Conservation (phyloP, 2,329 filamentous ascomycete genomes). For the Clarireedia hainanense region DNA sequence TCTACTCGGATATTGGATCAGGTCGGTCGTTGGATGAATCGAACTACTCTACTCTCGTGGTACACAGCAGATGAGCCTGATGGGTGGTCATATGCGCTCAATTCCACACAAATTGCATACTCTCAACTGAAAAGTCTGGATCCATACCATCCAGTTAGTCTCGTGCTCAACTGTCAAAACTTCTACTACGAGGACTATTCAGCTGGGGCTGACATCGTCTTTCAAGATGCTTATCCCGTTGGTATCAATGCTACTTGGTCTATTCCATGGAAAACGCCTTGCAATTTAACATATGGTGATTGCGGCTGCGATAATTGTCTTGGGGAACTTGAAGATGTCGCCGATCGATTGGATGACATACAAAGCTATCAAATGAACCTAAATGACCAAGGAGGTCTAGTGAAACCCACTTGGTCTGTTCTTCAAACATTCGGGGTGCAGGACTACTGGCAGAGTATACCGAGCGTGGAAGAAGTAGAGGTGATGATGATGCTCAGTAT, state of each 20-base stretch:
- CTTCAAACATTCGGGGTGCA: constrained; percentile 42
- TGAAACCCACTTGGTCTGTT: constrained; percentile 41
- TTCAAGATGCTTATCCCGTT: constrained; percentile 43
- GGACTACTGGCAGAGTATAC: constrained; percentile 36
- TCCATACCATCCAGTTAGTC: constrained; percentile 44
- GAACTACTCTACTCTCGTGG: constrained; percentile 39
- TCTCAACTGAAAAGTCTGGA: constrained; percentile 37
- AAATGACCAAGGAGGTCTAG: constrained; percentile 17
- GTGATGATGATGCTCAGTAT: constrained; percentile 40
- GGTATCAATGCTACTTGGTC: constrained; percentile 39
- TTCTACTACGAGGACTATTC: constrained; percentile 44
- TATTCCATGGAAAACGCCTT: constrained; percentile 36
- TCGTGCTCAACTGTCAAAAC: constrained; percentile 44
- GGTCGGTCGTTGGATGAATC: constrained; percentile 23
- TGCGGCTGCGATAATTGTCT: constrained; percentile 43
- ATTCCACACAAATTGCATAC: constrained; percentile 37
- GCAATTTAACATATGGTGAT: constrained; percentile 44
- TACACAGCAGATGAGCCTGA: constrained; percentile 49
- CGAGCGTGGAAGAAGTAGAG: constrained; percentile 37
- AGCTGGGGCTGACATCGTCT: constrained; percentile 42
- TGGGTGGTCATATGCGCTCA: constrained; percentile 31
- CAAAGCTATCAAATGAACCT: constrained; percentile 34
- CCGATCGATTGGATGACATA: constrained; percentile 35
- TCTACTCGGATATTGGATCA: constrained; percentile 32
- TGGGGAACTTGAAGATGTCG: constrained; percentile 37